Evolutionary conservation across 116 monocot genomes (phyloP).

Genomic region (Phalaenopsis hybrid): DNA sequence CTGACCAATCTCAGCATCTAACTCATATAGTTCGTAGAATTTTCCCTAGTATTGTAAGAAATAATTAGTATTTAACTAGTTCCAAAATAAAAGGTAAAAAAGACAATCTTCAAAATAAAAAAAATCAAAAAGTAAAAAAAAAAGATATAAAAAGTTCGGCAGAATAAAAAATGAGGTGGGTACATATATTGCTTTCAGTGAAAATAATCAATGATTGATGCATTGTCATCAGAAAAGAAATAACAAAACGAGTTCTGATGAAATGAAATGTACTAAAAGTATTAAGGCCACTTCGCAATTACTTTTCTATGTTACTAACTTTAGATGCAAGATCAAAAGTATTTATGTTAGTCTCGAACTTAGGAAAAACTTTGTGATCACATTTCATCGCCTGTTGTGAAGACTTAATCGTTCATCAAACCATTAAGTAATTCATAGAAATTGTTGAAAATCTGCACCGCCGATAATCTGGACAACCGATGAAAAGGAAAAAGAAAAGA

Average conservation of each 20-base stretch:
- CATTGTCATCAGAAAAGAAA: neutral
- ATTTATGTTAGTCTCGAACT: no score
- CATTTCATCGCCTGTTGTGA: no score
- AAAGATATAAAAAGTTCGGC: neutral
- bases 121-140: neutral
- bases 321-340: no score
- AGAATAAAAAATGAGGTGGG: neutral
- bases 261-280: no score
- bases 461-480: no score
- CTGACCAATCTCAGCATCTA: slow-evolving; percentile 97
- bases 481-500: no score
- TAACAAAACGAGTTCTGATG: neutral
- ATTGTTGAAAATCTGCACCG: no score
- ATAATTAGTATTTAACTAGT: neutral
- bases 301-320: neutral
- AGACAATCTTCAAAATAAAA: neutral
- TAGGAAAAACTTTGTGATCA: no score
- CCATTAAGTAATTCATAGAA: no score
- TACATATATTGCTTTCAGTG: neutral
- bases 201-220: neutral
- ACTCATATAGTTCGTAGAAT: slow-evolving; percentile 97
- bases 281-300: neutral
- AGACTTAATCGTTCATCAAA: no score
- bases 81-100: neutral
- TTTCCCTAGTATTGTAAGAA: slow-evolving; percentile 53